Percentiles rank a stretch among this genome's conserved stretches.
Evolutionary conservation across 352 stramenopile species (phyloP).

Genomic region (Globisporangium alternatum): DNA sequence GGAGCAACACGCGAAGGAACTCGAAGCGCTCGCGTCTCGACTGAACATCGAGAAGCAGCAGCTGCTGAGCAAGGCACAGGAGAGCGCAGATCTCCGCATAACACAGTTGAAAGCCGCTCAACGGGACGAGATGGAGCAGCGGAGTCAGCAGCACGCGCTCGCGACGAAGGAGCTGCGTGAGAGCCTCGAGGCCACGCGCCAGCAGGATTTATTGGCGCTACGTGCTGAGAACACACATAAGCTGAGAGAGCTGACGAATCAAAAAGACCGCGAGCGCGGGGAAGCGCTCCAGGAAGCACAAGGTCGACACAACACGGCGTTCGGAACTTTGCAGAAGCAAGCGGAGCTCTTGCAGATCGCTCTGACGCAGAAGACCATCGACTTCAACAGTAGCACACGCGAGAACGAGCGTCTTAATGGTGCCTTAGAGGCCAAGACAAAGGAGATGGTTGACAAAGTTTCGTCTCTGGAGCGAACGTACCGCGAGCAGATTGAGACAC

Average conservation of each 20-base stretch:
- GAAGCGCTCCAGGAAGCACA: conserved; percentile 29
- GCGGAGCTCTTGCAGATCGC: conserved; percentile 23
- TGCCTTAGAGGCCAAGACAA: conserved; percentile 32
- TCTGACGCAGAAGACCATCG: conserved; percentile 29
- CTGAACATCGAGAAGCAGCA: conserved; percentile 10
- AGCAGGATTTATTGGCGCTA: conserved; percentile 30
- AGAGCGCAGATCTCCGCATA: neutral
- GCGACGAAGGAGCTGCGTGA: conserved; percentile 27
- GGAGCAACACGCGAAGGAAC: conserved; percentile 16
- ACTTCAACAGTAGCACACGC: conserved; percentile 26
- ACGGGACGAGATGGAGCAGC: conserved; percentile 20
- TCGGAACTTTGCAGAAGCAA: conserved; percentile 22
- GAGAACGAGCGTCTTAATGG: conserved; percentile 28
- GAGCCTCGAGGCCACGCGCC: conserved; percentile 21
- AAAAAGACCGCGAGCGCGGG: conserved; percentile 42
- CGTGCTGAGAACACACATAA: conserved; percentile 34
- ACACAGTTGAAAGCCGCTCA: conserved; percentile 13
- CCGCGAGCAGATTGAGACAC: conserved; percentile 46
- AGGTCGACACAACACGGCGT: conserved; percentile 24
- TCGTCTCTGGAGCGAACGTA: conserved; percentile 30
- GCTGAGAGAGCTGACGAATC: conserved; percentile 21
- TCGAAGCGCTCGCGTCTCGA: conserved; percentile 13
- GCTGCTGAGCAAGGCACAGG: conserved; percentile 4
- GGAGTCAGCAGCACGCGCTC: conserved; percentile 21
- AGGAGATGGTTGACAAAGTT: conserved; percentile 34